phyloP scores from a whole-genome alignment of 352 stramenopile genomes.

The Pythium aphanidermatum region DNA sequence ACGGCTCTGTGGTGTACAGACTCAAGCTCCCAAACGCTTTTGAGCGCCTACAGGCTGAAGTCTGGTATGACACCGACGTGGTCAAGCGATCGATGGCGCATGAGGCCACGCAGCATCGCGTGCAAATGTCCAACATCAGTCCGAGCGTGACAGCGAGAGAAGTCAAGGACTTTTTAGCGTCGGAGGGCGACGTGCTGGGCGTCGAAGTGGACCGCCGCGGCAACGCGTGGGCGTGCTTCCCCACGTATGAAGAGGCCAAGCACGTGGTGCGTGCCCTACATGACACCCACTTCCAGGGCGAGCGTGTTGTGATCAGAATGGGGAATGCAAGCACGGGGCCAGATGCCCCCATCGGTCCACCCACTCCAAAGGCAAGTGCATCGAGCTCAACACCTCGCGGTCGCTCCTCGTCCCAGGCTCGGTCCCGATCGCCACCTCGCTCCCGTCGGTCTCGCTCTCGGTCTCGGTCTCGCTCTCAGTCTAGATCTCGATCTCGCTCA shows the following conservation, averaged over 20 bases:
- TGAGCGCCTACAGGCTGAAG: constrained; percentile 35
- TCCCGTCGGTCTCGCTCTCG: constrained; percentile 14
- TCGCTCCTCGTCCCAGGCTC: no score
- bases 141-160: constrained; percentile 47
- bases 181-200: constrained; percentile 55
- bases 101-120: constrained; percentile 44
- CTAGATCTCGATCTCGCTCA: constrained; percentile 28
- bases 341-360: no score
- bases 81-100: constrained; percentile 6
- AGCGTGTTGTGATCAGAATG: no score
- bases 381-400: no score
- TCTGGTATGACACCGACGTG: not conserved
- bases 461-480: constrained; percentile 20
- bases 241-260: constrained; percentile 49
- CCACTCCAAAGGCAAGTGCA: no score
- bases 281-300: constrained; percentile 34
- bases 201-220: constrained; percentile 62
- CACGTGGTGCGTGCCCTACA: constrained; percentile 50
- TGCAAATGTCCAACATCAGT: constrained; percentile 40
- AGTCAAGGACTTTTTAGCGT: constrained; percentile 58
- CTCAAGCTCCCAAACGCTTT: no score
- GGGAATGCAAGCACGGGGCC: no score
- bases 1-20: no score
- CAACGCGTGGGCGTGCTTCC: constrained; percentile 57
- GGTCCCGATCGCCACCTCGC: not conserved